These are phyloP conservation scores for Lasiosphaeris hirsuta DNA, from an alignment of 495 filamentous ascomycete genomes.

Conservation along the genomic window DNA sequence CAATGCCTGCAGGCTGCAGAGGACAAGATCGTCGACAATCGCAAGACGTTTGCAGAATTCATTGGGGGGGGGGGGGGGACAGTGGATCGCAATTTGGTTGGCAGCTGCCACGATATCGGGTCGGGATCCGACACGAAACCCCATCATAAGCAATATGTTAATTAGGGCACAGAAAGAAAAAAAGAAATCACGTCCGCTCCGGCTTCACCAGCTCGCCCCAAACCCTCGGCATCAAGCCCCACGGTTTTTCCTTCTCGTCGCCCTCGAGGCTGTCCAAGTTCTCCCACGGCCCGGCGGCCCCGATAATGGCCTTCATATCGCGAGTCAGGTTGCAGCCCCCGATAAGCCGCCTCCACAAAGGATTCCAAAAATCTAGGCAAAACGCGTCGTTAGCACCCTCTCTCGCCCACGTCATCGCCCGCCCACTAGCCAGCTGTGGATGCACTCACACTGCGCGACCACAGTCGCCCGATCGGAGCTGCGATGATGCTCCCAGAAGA, in stretches of 20 bases:
- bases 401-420: too few relatives aligned
- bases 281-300: not conserved
- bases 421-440: not conserved
- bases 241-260: not conserved
- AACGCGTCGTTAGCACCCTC: too few relatives aligned
- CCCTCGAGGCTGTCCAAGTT: not conserved
- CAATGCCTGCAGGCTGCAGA: too few relatives aligned
- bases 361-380: not conserved
- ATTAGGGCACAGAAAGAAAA: too few relatives aligned
- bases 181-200: not conserved
- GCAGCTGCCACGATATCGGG: too few relatives aligned
- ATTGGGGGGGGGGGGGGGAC: too few relatives aligned
- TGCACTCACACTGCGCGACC: not conserved
- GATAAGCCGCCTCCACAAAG: not conserved
- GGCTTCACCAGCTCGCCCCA: constrained; percentile 4
- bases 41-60: too few relatives aligned
- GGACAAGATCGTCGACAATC: too few relatives aligned
- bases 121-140: too few relatives aligned
- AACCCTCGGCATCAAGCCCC: not conserved
- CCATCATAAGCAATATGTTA: too few relatives aligned
- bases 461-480: not conserved
- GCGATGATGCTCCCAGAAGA: constrained; percentile 5
- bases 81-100: too few relatives aligned
- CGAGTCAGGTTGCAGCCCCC: not conserved
- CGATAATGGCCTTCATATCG: not conserved